Base-by-base conservation (phyloP, 345 rosid genomes). In the Tarenaya hassleriana region DNA sequence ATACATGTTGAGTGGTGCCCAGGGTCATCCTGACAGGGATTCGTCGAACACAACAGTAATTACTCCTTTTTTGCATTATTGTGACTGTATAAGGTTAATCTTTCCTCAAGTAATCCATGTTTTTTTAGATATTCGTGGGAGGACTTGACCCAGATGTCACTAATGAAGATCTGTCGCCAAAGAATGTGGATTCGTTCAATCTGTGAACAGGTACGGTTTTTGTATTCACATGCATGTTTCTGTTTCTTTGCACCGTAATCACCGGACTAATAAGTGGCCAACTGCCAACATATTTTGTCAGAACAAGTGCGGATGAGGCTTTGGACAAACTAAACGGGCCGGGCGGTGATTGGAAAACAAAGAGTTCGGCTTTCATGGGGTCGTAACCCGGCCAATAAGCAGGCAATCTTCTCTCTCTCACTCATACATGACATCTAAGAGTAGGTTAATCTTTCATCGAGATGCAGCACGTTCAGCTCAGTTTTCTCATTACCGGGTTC, bases 281-380 rank as follows among this genome's bases (percentile, higher is more conserved):
- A n/a, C 21, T 5, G 50, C 52, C 16, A 34, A 47, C 55, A 24
- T 32, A 37, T 62, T 27, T 56, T 41, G 50, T 38, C 62, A 91
- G 98, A 72, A 69, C 67, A 40, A 63, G 72, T 73, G 98, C 96
- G 20, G 96, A 91, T 74, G 96, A 91, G 52, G 95, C 98, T 70
- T 63, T 86, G 79, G 82, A 83, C 61, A 83, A 77, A 61, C 68
- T 86, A 53, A 80, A 83, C 39, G 88, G 86, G 12, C 53, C 74
- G 86, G 12, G 54, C 74, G 8, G 63, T 70, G 16, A 77, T 86
- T 18, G 91, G 88, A 46, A 80, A 76, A 65, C 91, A 81, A 70
- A 75, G 75, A 4, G 82, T 86, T 44, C 81, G 88, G 3, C 95
- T 86, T 47, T 83, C 91, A 60, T 83, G 95, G 95, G 95, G 88